A percentile compares a stretch with the other conserved stretches of the same genome.
These are phyloP conservation scores for Salix koriyanagi DNA, from an alignment of 345 rosid genomes.

Conservation along the genomic window DNA sequence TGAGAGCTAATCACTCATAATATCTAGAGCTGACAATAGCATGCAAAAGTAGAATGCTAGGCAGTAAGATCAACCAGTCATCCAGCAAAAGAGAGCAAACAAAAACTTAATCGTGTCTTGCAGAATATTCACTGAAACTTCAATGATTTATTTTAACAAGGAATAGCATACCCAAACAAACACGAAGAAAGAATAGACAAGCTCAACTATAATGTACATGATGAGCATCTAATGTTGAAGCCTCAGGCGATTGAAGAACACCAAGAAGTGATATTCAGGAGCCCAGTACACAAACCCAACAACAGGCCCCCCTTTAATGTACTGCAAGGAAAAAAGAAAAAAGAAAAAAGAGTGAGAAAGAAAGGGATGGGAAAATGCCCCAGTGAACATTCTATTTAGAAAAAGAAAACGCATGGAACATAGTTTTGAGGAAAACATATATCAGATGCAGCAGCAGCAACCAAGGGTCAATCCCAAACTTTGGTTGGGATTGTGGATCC, in stretches of 20 bases:
- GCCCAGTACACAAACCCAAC: constrained; percentile 95
- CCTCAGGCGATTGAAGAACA: constrained; percentile 80
- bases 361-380: constrained; percentile 6
- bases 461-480: too few species aligned
- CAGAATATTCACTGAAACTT: background rate
- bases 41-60: background rate
- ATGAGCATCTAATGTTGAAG: constrained; percentile 50
- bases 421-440: background rate
- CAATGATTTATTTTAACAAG: too few species aligned
- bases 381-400: background rate
- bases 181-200: constrained; percentile 15
- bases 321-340: constrained; percentile 41
- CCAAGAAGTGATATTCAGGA: constrained; percentile 91
- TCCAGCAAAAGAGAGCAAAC: background rate
- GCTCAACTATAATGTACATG: constrained; percentile 29
- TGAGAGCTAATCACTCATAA: background rate
- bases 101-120: background rate
- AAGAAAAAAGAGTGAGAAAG: background rate
- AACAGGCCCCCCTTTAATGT: constrained; percentile 87
- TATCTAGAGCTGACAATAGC: background rate
- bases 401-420: background rate
- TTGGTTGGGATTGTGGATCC: too few species aligned
- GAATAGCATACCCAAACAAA: constrained; percentile 26
- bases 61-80: background rate
- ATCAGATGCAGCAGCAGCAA: background rate